Evolutionary conservation across 148 eudicot species (phyloP), one percentile per base, ranked within the genome.

Genomic region (Amaranthus cruentus): DNA sequence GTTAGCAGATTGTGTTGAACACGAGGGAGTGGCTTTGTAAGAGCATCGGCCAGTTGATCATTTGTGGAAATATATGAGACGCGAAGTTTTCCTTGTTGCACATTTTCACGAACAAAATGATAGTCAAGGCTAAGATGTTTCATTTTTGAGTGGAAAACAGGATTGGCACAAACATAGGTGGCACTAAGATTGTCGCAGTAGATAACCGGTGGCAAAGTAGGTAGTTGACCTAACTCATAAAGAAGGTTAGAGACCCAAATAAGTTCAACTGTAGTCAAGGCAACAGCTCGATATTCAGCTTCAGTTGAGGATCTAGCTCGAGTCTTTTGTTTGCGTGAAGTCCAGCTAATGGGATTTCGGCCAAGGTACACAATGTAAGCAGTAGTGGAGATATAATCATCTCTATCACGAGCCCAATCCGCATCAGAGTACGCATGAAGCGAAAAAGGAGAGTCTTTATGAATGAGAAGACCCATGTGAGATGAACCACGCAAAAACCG

Each of bases 181-280:
- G 71, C 43, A 4, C 71, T 46, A 1, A 68, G 6, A 28, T 68
- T 68, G 58, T 68, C 57, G 28, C 71, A 68, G 12, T 68, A 68
- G 13, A 50, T 50, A 3, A 51, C 56, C 5, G 56, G 46, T 15
- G 56, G 15, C 4, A 43, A 4, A 6, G 43, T 4, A 6, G 21
- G 46, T n/a, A 3, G 44, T 3, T 3, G 44, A 21, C 12, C 10
- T 3, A 68, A 57, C 10, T 68, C 71, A 4, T 51, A 2, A 6
- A 68, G 13, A 9, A 51, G 44, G 2, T 51, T 9, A 5, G 6
- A 57, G 5, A 68, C 42, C 71, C 58, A 68, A 7, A 68, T 7
- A 5, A 68, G 6, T 51, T 68, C 58, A 18, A 57, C 58, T 0
- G 57, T 68, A 5, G 46, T 43, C n/a, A 1, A n/a, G 46, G 71